These are phyloP conservation scores for Solanum hybrid DNA, from an alignment of 305 asterid genomes.

Conservation along the genomic window DNA sequence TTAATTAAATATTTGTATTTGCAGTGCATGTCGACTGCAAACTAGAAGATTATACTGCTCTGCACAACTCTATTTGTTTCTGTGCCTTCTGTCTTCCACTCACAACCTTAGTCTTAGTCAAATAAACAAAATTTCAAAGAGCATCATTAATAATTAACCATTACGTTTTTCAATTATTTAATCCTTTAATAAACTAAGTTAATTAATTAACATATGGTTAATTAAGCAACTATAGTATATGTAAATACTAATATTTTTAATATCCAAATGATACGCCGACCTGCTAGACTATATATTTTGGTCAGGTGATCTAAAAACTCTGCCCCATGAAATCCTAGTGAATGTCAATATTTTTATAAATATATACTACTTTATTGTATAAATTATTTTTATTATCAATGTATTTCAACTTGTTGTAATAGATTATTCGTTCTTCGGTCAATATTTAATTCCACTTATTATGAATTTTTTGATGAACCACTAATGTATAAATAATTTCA, in stretches of 20 bases:
- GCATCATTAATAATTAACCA: conserved; percentile 5
- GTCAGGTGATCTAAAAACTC: background rate
- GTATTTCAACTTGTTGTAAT: background rate
- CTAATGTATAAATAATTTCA: background rate
- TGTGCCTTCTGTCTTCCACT: conserved; percentile 87
- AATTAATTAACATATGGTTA: background rate
- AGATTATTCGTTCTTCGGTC: background rate
- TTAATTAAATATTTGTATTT: conserved; percentile 11
- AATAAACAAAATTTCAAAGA: conserved; percentile 39
- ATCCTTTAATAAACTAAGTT: background rate
- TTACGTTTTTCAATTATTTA: background rate
- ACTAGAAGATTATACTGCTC: conserved; percentile 21
- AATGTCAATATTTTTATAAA: background rate
- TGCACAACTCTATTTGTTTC: conserved; percentile 39
- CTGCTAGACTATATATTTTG: background rate
- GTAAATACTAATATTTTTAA: background rate
- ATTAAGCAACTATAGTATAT: background rate
- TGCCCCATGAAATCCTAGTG: background rate
- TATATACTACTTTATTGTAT: background rate
- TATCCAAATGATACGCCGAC: background rate
- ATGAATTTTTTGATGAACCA: background rate
- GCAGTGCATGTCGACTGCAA: conserved; percentile 39
- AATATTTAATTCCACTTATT: background rate
- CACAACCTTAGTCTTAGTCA: conserved; percentile 12
- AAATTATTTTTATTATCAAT: background rate